Conservation (phyloP, 1,139 yeast species). For the Saccharomyces hybrid region DNA sequence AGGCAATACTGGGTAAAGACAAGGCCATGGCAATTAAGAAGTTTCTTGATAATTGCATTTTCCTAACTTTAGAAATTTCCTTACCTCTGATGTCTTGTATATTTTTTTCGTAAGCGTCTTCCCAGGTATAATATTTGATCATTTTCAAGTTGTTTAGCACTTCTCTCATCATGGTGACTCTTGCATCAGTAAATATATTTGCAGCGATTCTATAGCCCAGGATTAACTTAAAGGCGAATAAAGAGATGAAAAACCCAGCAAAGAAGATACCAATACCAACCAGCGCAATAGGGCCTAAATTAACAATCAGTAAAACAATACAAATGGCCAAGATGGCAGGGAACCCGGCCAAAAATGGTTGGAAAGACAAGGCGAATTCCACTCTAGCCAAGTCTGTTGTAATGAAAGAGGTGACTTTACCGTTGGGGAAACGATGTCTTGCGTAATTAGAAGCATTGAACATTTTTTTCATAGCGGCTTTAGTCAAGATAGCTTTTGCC, state of each 20-base stretch:
- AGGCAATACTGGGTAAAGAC: conserved; percentile 57
- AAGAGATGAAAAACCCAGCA: conserved; percentile 29
- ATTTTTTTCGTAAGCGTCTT: conserved; percentile 45
- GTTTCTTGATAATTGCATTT: conserved; percentile 50
- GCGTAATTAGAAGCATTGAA: conserved; percentile 55
- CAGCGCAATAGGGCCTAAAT: conserved; percentile 67
- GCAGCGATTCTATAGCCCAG: conserved; percentile 41
- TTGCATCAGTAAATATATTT: conserved; percentile 41
- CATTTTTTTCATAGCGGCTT: conserved; percentile 60
- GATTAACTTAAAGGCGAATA: conserved; percentile 36
- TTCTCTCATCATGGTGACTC: conserved; percentile 47
- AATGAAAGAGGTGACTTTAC: conserved; percentile 64
- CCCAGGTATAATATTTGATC: conserved; percentile 55
- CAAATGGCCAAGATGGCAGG: conserved; percentile 55
- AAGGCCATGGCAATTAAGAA: conserved; percentile 51
- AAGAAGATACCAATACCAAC: conserved; percentile 57
- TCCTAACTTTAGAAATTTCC: conserved; percentile 42
- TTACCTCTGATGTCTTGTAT: conserved; percentile 39
- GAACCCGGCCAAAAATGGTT: conserved; percentile 55
- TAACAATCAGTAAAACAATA: conserved; percentile 56
- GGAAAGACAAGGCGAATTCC: conserved; percentile 67
- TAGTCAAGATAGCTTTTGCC: conserved; percentile 57
- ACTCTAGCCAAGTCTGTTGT: conserved; percentile 76
- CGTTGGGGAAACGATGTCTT: conserved; percentile 51
- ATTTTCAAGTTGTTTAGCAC: conserved; percentile 44